phyloP scores from a whole-genome alignment of 2,329 filamentous ascomycete species.

The Fusarium sp. region DNA sequence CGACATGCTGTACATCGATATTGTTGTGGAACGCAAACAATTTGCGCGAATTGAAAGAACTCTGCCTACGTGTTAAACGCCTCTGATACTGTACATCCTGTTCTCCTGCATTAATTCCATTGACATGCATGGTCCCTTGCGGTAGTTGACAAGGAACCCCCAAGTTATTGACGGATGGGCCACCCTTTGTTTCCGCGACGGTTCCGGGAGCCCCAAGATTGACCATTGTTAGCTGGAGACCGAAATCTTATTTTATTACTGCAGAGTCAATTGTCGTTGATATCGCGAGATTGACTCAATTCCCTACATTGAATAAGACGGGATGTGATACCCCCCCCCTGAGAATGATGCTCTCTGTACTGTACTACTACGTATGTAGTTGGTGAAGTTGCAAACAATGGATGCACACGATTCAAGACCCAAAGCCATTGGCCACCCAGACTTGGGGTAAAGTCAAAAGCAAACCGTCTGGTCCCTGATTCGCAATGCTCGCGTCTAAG shows the following conservation, averaged over 20 bases:
- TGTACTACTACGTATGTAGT: conserved; percentile 10
- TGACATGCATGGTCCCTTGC: conserved; percentile 41
- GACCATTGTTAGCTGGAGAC: conserved; percentile 29
- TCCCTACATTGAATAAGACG: neutral
- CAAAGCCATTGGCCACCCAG: conserved; percentile 27
- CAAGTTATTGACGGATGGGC: conserved; percentile 29
- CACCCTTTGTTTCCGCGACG: conserved; percentile 33
- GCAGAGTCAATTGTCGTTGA: conserved; percentile 24
- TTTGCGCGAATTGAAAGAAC: conserved; percentile 22
- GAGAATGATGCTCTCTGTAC: conserved; percentile 2
- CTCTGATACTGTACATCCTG: neutral
- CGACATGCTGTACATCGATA: conserved; percentile 18
- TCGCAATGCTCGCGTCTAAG: conserved; percentile 30
- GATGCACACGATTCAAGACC: conserved; percentile 39
- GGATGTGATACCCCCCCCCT: conserved; percentile 1
- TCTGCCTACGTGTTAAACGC: neutral
- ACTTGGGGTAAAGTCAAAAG: conserved; percentile 36
- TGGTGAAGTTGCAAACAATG: conserved; percentile 19
- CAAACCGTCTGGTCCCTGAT: conserved; percentile 31
- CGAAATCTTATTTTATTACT: conserved; percentile 24
- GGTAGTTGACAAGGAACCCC: conserved; percentile 31
- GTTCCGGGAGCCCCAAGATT: conserved; percentile 32
- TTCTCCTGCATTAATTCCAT: conserved; percentile 31
- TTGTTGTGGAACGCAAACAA: conserved; percentile 32
- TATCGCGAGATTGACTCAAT: conserved; percentile 15